phyloP scores from a whole-genome alignment of 2,329 filamentous ascomycete species.

The Alternaria arborescens region DNA sequence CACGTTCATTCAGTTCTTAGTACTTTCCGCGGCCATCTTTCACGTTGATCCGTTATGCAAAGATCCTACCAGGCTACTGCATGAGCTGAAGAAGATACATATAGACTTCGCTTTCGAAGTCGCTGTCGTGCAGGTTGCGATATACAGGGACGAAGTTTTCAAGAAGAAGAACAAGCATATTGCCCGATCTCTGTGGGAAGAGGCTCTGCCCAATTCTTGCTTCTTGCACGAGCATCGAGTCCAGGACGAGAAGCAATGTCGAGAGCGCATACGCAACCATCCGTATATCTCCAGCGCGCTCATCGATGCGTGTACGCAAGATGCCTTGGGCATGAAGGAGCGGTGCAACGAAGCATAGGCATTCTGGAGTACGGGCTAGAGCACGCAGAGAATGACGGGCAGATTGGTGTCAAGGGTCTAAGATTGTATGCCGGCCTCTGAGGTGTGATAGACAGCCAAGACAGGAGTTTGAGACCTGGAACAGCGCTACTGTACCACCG shows the following conservation, averaged over 20 bases:
- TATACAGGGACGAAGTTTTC: not conserved
- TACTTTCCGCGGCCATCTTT: not conserved
- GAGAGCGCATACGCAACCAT: slow-evolving; percentile 5
- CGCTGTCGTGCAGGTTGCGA: not conserved
- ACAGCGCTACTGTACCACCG: slow-evolving; percentile 12
- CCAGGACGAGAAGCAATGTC: slow-evolving; percentile 3
- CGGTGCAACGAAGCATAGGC: not conserved
- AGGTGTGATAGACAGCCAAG: not conserved
- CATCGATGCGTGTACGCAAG: slow-evolving; percentile 7
- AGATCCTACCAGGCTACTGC: too few relatives aligned
- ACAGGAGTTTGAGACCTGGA: slow-evolving; percentile 8
- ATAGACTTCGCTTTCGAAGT: not conserved
- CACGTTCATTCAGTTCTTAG: not conserved
- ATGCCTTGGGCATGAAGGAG: not conserved
- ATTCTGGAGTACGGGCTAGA: not conserved
- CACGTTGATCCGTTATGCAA: too few relatives aligned
- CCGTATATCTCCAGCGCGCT: slow-evolving; percentile 9
- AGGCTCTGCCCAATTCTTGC: not conserved
- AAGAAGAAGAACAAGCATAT: too few relatives aligned
- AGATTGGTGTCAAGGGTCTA: not conserved
- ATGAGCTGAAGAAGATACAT: not conserved
- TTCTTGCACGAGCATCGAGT: slow-evolving; percentile 11
- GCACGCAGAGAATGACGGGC: not conserved
- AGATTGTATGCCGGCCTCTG: not conserved
- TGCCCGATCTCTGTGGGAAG: too few relatives aligned